Evolutionary conservation across 176 grass and related monocot genomes (phyloP).

Genomic region (Poa annua): DNA sequence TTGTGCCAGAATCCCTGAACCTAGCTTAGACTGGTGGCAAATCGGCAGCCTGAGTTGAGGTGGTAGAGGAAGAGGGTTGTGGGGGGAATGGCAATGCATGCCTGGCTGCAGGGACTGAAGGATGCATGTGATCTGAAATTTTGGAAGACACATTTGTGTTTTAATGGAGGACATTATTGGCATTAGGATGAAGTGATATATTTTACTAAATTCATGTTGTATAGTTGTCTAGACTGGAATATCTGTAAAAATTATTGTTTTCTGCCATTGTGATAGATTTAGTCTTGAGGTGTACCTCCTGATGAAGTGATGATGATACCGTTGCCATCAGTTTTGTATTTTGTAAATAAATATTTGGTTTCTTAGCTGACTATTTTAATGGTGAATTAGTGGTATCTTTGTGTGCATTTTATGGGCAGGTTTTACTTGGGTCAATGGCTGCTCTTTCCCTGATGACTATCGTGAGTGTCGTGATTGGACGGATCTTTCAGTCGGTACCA

Average conservation of each 20-base stretch:
- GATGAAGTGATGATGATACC: background rate
- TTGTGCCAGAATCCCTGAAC: background rate
- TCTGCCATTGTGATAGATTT: slow-evolving; percentile 9
- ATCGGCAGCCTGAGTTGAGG: background rate
- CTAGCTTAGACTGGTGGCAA: background rate
- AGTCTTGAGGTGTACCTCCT: slow-evolving; percentile 13
- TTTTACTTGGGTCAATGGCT: slow-evolving; percentile 86
- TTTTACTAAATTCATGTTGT: background rate
- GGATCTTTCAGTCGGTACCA: slow-evolving; percentile 87
- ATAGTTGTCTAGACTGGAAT: background rate
- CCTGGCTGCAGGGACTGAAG: background rate
- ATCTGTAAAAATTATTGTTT: slow-evolving; percentile 6
- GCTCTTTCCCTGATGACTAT: slow-evolving; percentile 93
- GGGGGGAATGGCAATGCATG: background rate
- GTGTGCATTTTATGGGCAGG: slow-evolving; percentile 53
- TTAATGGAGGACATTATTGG: slow-evolving; percentile 1
- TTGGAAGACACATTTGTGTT: background rate
- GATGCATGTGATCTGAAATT: background rate
- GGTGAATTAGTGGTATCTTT: slow-evolving; percentile 26
- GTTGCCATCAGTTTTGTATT: slow-evolving; percentile 8
- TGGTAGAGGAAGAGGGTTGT: background rate
- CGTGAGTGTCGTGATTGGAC: slow-evolving; percentile 86
- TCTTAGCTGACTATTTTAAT: slow-evolving; percentile 1
- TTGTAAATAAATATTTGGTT: background rate
- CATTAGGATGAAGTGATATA: background rate